phyloP scores from a whole-genome alignment of 306 rosid species.

The Quercus wislizeni region DNA sequence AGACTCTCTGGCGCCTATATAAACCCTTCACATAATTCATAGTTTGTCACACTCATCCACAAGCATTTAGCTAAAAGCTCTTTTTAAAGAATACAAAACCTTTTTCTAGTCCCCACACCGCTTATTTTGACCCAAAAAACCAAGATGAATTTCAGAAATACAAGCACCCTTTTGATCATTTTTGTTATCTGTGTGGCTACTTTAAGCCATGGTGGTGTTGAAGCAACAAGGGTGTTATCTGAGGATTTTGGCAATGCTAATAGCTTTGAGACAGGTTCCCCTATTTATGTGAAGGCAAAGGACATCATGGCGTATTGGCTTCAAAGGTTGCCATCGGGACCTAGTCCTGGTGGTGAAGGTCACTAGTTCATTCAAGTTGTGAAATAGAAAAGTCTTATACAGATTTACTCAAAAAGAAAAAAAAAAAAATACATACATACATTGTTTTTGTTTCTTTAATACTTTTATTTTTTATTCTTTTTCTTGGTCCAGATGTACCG shows the following conservation, averaged over 20 bases:
- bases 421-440: too few relatives aligned
- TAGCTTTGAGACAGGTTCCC: conserved; percentile 19
- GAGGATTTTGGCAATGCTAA: conserved; percentile 26
- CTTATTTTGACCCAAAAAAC: too few relatives aligned
- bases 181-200: neutral
- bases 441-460: too few relatives aligned
- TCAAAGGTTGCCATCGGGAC: conserved; percentile 29
- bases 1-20: conserved; percentile 1
- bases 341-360: conserved; percentile 9
- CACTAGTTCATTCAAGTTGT: too few relatives aligned
- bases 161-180: conserved; percentile 13
- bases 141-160: conserved; percentile 23
- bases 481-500: too few relatives aligned
- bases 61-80: neutral
- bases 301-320: conserved; percentile 34
- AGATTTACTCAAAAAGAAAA: too few relatives aligned
- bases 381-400: too few relatives aligned
- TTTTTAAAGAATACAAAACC: too few relatives aligned
- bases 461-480: too few relatives aligned
- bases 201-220: conserved; percentile 13
- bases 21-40: neutral
- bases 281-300: conserved; percentile 22
- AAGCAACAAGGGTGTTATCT: conserved; percentile 26
- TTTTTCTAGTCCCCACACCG: too few relatives aligned
- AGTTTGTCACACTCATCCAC: neutral